These are phyloP conservation scores for Saccharomycopsis fodiens DNA, from an alignment of 805 yeast genomes.

Conservation along the genomic window DNA sequence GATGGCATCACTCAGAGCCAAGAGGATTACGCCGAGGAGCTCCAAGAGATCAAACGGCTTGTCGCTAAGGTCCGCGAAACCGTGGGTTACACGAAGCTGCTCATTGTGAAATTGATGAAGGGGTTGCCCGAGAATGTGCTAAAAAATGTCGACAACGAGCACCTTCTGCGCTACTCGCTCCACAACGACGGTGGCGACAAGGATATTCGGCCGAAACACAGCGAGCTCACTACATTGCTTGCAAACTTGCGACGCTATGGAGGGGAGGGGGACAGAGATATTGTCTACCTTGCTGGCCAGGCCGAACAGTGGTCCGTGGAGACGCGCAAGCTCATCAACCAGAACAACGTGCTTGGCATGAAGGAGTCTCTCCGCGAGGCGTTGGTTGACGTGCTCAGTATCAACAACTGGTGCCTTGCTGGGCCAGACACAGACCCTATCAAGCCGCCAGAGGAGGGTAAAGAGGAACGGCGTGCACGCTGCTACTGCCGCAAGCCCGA, in stretches of 20 bases:
- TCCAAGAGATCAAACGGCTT: constrained; percentile 9
- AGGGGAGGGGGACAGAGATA: constrained; percentile 14
- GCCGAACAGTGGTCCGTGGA: constrained; percentile 33
- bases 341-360: constrained; percentile 28
- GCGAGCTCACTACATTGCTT: constrained; percentile 25
- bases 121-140: constrained; percentile 11
- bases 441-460: constrained; percentile 8
- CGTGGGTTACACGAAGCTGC: not conserved
- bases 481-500: constrained; percentile 61
- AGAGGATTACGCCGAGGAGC: constrained; percentile 21
- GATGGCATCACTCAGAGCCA: constrained; percentile 2
- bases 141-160: constrained; percentile 4
- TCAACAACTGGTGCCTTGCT: constrained; percentile 5
- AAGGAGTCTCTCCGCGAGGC: constrained; percentile 15
- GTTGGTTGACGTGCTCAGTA: constrained; percentile 1
- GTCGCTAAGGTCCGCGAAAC: constrained; percentile 8
- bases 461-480: constrained; percentile 25
- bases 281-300: constrained; percentile 22
- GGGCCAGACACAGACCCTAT: constrained; percentile 5
- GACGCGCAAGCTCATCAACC: constrained; percentile 30
- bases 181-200: constrained; percentile 26
- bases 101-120: constrained; percentile 8
- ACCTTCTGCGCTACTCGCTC: constrained; percentile 12
- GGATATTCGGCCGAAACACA: constrained; percentile 28
- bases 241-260: constrained; percentile 21